A percentile compares a stretch with the other conserved stretches of the same genome.
Conservation (phyloP, 148 eudicot species). For the Polygonum maritimum region DNA sequence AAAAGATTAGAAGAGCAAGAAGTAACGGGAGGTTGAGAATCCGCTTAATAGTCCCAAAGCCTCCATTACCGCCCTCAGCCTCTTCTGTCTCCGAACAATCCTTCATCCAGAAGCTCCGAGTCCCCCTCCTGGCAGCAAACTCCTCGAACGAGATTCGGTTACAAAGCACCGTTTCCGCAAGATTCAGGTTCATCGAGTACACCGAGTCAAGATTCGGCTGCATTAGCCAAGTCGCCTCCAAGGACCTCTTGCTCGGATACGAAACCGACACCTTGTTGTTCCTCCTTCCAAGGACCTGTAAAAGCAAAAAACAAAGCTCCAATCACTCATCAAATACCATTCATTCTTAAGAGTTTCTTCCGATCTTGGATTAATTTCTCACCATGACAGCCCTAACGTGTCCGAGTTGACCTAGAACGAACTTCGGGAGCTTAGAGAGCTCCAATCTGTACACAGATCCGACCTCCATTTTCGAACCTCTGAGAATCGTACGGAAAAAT, state of each 20-base stretch:
- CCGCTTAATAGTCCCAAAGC: conserved; percentile 33
- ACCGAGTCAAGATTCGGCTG: conserved; percentile 62
- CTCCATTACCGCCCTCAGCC: conserved; percentile 16
- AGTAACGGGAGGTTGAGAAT: too few relatives aligned
- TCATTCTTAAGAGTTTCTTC: too few relatives aligned
- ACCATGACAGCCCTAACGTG: conserved; percentile 66
- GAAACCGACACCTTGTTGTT: conserved; percentile 43
- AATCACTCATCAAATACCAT: too few relatives aligned
- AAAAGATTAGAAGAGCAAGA: too few relatives aligned
- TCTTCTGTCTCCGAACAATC: neutral
- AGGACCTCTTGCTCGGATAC: conserved; percentile 55
- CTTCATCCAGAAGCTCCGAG: conserved; percentile 46
- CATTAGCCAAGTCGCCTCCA: conserved; percentile 25
- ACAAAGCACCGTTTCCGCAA: conserved; percentile 42
- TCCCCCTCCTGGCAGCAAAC: conserved; percentile 37
- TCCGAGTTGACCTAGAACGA: conserved; percentile 38
- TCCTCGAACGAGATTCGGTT: conserved; percentile 41
- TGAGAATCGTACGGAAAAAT: neutral
- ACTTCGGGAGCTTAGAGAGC: conserved; percentile 36
- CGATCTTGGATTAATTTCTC: neutral
- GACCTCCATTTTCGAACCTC: conserved; percentile 23
- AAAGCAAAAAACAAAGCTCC: neutral
- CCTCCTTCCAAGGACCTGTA: conserved; percentile 52
- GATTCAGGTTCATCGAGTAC: conserved; percentile 37
- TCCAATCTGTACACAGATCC: conserved; percentile 55